Percentiles rank a stretch among this genome's conserved stretches.
phyloP scores from a whole-genome alignment of 768 basidiomycete genomes.

The Sarcodon aspratus region DNA sequence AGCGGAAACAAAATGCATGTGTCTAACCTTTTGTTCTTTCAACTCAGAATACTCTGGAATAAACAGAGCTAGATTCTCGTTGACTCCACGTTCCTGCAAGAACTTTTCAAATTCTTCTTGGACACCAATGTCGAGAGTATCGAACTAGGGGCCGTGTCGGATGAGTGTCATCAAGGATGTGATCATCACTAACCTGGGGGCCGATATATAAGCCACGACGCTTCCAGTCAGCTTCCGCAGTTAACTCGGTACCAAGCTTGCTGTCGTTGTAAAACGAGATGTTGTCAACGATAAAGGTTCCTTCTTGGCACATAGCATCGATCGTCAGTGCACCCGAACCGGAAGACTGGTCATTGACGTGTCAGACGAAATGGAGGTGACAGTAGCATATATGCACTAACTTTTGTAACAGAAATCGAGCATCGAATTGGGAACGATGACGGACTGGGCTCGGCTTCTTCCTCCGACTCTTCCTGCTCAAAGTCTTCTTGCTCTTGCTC shows the following conservation, averaged over 20 bases:
- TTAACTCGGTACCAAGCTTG: conserved; percentile 62
- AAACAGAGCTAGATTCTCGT: conserved; percentile 73
- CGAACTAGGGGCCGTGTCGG: conserved; percentile 42
- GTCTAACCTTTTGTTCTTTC: conserved; percentile 86
- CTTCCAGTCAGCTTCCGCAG: conserved; percentile 89
- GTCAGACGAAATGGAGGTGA: neutral
- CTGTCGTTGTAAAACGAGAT: conserved; percentile 75
- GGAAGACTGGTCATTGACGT: conserved; percentile 24
- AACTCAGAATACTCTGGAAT: conserved; percentile 79
- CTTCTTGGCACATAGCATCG: conserved; percentile 72
- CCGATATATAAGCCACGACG: conserved; percentile 88
- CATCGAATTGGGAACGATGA: conserved; percentile 63
- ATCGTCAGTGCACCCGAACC: conserved; percentile 61
- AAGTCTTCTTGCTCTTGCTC: conserved; percentile 25
- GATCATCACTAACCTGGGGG: conserved; percentile 47
- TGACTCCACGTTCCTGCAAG: conserved; percentile 83
- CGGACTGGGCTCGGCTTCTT: conserved; percentile 23
- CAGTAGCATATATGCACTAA: conserved; percentile 10
- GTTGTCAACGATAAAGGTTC: conserved; percentile 79
- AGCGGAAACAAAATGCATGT: neutral
- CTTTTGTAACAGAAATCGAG: conserved; percentile 82
- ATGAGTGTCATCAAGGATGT: neutral
- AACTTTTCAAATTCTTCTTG: conserved; percentile 90
- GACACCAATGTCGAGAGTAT: conserved; percentile 75
- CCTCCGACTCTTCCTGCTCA: conserved; percentile 27